Conservation (phyloP, 371 early-diverging fungal genomes). For the Dichotomocladium elegans region DNA sequence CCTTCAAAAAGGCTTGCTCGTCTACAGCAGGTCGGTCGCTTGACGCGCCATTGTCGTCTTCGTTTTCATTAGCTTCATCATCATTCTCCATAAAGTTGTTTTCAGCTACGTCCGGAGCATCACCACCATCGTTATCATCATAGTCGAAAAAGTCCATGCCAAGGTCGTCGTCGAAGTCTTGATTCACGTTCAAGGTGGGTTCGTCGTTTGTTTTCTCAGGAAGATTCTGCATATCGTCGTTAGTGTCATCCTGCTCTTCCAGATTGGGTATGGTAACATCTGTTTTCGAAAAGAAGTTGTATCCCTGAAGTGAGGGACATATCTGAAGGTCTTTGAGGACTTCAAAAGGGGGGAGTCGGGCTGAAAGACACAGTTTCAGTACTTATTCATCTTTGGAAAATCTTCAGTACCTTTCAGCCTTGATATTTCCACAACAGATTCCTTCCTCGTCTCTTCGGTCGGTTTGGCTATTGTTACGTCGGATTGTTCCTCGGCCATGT, state of each 20-base stretch:
- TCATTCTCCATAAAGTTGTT: conserved; percentile 15
- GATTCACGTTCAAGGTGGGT: conserved; percentile 9
- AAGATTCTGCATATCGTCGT: background rate
- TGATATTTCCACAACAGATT: conserved; percentile 18
- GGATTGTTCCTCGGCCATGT: background rate
- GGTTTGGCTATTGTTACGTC: background rate
- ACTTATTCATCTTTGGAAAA: background rate
- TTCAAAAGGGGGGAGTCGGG: conserved; percentile 45
- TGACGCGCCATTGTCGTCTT: conserved; percentile 1
- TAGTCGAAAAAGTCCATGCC: conserved; percentile 11
- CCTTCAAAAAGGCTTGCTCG: conserved; percentile 38
- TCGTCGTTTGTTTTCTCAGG: background rate
- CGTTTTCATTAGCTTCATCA: conserved; percentile 20
- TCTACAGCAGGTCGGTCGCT: conserved; percentile 17
- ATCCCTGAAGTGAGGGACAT: conserved; percentile 65
- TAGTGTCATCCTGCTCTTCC: conserved; percentile 4
- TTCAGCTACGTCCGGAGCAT: conserved; percentile 11
- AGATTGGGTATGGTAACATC: conserved; percentile 34
- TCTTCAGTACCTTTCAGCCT: conserved; percentile 16
- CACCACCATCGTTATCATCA: conserved; percentile 14
- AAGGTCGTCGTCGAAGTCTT: conserved; percentile 16
- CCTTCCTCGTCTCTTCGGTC: conserved; percentile 1
- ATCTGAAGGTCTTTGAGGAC: conserved; percentile 48
- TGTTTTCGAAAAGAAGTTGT: conserved; percentile 51
- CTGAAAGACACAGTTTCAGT: no score